Conservation (phyloP, 441 rosid genomes). For the Pelargonium fulgidum region DNA sequence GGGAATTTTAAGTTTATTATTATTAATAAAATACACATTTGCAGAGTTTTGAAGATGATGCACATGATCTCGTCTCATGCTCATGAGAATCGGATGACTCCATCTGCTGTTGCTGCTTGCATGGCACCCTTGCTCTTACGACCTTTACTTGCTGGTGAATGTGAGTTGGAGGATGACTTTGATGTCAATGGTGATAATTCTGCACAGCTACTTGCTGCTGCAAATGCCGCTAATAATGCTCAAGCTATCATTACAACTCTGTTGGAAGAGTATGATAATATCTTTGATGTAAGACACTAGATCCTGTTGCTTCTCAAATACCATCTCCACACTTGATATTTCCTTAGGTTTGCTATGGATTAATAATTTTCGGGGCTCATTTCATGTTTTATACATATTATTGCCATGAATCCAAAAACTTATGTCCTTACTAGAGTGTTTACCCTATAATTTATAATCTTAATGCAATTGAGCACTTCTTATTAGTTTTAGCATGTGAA, state of each 20-base stretch:
- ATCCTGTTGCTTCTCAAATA: constrained; percentile 9
- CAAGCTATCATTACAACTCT: constrained; percentile 84
- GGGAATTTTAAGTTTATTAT: too few relatives aligned
- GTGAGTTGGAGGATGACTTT: constrained; percentile 89
- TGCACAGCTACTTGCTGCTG: constrained; percentile 99
- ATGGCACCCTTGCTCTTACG: constrained; percentile 98
- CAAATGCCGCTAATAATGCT: constrained; percentile 96
- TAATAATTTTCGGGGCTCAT: constrained; percentile 6
- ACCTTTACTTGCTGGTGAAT: constrained; percentile 90
- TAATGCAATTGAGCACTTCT: too few relatives aligned
- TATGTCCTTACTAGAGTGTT: too few relatives aligned
- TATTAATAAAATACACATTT: constrained; percentile 4
- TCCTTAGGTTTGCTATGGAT: constrained; percentile 13
- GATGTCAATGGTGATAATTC: constrained; percentile 81
- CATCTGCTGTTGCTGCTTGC: constrained; percentile 99
- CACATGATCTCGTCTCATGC: constrained; percentile 68
- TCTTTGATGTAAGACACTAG: constrained; percentile 72
- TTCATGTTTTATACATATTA: background rate
- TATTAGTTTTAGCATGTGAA: too few relatives aligned
- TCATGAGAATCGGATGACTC: constrained; percentile 88
- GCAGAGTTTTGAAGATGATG: constrained; percentile 95
- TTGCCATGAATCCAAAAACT: too few relatives aligned
- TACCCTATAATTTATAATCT: too few relatives aligned
- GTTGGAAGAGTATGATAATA: constrained; percentile 80
- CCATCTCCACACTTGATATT: background rate